phyloP scores from a whole-genome alignment of 805 yeast genomes.

The Kregervanrija delftensis region DNA sequence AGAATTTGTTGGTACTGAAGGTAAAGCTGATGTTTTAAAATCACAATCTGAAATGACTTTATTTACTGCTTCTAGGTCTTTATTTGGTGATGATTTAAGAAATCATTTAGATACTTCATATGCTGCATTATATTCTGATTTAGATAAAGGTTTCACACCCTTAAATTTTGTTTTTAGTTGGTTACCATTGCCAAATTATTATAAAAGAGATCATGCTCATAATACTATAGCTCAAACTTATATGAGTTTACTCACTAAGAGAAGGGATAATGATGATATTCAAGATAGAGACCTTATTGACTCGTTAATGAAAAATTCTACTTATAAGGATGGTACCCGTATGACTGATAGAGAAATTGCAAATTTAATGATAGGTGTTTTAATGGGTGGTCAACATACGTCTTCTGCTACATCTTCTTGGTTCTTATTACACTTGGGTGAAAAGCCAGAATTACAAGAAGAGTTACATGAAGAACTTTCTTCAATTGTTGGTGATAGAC shows the following conservation, averaged over 20 bases:
- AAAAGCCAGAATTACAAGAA: conserved; percentile 78
- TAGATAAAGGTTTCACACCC: conserved; percentile 96
- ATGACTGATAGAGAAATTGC: conserved; percentile 97
- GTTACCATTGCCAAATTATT: conserved; percentile 72
- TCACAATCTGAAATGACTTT: conserved; percentile 94
- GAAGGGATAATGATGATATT: conserved; percentile 72
- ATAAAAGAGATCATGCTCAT: conserved; percentile 85
- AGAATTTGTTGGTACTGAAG: conserved; percentile 38
- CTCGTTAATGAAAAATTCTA: conserved; percentile 70
- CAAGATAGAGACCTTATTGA: conserved; percentile 86
- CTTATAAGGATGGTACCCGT: conserved; percentile 86
- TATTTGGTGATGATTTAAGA: conserved; percentile 90
- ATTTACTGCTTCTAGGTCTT: conserved; percentile 89
- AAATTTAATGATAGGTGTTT: conserved; percentile 84
- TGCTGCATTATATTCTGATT: conserved; percentile 80
- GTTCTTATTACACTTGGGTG: conserved; percentile 87
- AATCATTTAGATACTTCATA: conserved; percentile 71
- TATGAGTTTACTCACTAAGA: conserved; percentile 63
- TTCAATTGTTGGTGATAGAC: conserved; percentile 52
- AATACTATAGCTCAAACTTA: conserved; percentile 72
- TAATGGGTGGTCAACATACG: conserved; percentile 99
- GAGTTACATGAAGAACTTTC: conserved; percentile 71
- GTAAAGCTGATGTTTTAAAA: conserved; percentile 61
- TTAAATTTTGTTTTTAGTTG: conserved; percentile 92
- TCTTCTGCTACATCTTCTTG: conserved; percentile 95